Base-by-base conservation (phyloP, 106 monocot genomes). In the Dioscorea zingiberensis region DNA sequence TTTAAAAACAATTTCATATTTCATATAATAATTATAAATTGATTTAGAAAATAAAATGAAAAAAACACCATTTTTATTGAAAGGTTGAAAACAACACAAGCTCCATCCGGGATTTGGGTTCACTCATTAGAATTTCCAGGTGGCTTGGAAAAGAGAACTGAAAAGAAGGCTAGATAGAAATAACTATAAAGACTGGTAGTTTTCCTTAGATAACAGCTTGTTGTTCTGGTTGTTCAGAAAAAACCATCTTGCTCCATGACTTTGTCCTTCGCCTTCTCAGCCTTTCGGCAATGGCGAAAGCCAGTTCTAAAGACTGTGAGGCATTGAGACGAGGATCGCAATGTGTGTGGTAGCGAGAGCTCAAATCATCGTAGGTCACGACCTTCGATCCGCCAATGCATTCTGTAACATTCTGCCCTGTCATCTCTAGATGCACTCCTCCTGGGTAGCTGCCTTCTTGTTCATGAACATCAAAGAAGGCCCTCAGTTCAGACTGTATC, bases 371-470 rank as follows among this genome's bases (percentile, higher is more conserved):
- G n/a, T 69, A 76, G 0, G 87, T 87, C 21, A 87, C 73, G 16
- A 55, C 65, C 58, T 76, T 82, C 17, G 87, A 79, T 30, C 87
- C 87, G 59, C 87, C 83, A 16, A 80, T 73, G 69, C 87, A 87
- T 30, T 87, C 79, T 3, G 79, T 87, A 13, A 87, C 87, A 59
- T 87, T 87, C 76, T 83, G 82, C 26, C 87, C 83, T 1, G 83
- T 83, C 87, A 87, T 83, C 79, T 87, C 87, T 62, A 83, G 54
- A 25, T 86, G 86, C 27, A 86, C 72, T 3, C 86, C 86, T 32
- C 79, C 86, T 1, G 82, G 81, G 63, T 86, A 72, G 63, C 75
- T 86, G 1, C 82, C 82, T 44, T 82, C 82, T 78, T 82, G 76
- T 14, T 74, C 76, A 67, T 87, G 87, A 44, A 83, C 73, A 73